Conservation (phyloP, 164 flowering plant species). For the Tetracentron sinense region DNA sequence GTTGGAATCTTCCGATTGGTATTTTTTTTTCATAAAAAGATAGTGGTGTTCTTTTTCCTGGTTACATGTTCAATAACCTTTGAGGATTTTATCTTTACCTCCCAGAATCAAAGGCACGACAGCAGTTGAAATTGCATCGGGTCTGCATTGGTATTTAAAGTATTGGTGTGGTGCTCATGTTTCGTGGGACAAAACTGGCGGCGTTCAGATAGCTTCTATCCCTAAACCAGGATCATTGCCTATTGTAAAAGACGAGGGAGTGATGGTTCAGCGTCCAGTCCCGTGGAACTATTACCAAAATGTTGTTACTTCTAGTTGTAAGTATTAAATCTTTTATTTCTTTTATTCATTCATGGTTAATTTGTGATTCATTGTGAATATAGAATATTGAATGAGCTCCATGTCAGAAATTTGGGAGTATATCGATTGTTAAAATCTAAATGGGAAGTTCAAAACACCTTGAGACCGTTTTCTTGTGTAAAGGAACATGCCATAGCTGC, state of each 20-base stretch:
- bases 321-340: slow-evolving; percentile 23
- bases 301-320: slow-evolving; percentile 96
- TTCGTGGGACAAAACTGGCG: slow-evolving; percentile 98
- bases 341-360: background rate
- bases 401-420: no score
- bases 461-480: background rate
- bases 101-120: slow-evolving; percentile 76
- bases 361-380: background rate
- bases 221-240: slow-evolving; percentile 78
- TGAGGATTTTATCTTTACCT: slow-evolving; percentile 8
- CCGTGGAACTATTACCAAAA: slow-evolving; percentile 98
- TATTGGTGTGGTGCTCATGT: slow-evolving; percentile 89
- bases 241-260: slow-evolving; percentile 53
- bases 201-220: slow-evolving; percentile 68
- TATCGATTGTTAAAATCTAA: no score
- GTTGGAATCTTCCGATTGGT: background rate
- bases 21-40: background rate
- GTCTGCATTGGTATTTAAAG: slow-evolving; percentile 91
- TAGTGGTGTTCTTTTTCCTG: background rate
- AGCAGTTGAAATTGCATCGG: slow-evolving; percentile 82
- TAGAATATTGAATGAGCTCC: no score
- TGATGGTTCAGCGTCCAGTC: slow-evolving; percentile 67
- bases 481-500: background rate
- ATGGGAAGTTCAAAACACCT: background rate
- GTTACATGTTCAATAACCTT: background rate